phyloP scores from a whole-genome alignment of 495 filamentous ascomycete genomes.

The Penicillium herquei region DNA sequence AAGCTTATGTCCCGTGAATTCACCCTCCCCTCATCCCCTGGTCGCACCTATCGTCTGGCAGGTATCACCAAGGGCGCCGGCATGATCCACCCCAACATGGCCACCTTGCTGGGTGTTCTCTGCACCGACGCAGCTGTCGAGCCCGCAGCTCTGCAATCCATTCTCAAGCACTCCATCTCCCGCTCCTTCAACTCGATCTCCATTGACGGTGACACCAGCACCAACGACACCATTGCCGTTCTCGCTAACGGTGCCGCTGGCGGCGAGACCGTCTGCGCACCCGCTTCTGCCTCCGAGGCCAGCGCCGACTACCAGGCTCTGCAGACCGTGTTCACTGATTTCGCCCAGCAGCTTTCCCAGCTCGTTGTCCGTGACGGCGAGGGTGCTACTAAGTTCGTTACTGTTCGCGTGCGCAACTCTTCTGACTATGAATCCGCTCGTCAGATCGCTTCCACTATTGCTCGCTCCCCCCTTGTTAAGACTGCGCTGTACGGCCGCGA shows the following conservation, averaged over 20 bases:
- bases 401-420: slow-evolving; percentile 76
- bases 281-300: slow-evolving; percentile 43
- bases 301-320: slow-evolving; percentile 66
- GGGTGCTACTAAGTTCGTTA: slow-evolving; percentile 97
- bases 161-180: slow-evolving; percentile 74
- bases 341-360: slow-evolving; percentile 82
- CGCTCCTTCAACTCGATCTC: slow-evolving; percentile 96
- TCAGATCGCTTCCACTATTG: slow-evolving; percentile 80
- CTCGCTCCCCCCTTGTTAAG: slow-evolving; percentile 93
- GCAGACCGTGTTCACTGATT: slow-evolving; percentile 65
- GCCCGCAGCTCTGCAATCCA: slow-evolving; percentile 59
- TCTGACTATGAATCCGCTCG: slow-evolving; percentile 63
- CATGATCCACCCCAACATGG: slow-evolving; percentile 99
- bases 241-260: slow-evolving; percentile 94
- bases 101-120: slow-evolving; percentile 88
- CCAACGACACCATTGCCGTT: slow-evolving; percentile 93
- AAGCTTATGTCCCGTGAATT: slow-evolving; percentile 88
- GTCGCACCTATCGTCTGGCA: slow-evolving; percentile 72
- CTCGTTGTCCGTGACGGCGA: slow-evolving; percentile 95
- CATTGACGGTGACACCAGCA: slow-evolving; percentile 93
- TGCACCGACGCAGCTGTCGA: slow-evolving; percentile 89
- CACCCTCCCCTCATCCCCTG: slow-evolving; percentile 76
- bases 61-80: slow-evolving; percentile 98
- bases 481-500: slow-evolving; percentile 96
- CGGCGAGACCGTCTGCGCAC: slow-evolving; percentile 44